A percentile compares a stretch with the other conserved stretches of the same genome.
These are phyloP conservation scores for Rhodosporidiobolus odoratus DNA, from an alignment of 768 basidiomycete species.

Conservation along the genomic window DNA sequence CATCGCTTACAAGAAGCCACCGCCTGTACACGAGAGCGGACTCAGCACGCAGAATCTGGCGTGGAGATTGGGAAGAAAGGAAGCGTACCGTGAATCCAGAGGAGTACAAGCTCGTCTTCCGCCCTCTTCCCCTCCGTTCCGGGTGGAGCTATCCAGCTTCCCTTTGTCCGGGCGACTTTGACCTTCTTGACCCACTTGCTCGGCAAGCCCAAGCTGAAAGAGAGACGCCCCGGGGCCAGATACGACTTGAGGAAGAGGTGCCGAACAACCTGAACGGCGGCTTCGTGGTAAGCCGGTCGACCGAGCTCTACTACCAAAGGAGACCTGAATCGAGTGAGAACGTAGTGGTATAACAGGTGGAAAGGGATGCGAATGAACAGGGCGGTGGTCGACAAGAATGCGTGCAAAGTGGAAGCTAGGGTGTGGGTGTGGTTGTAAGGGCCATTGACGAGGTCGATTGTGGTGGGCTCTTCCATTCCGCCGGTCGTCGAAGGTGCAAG, in stretches of 20 bases:
- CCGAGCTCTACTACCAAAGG: constrained; percentile 4
- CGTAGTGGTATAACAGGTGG: constrained; percentile 20
- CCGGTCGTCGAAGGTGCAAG: no score
- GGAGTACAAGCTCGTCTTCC: constrained; percentile 20
- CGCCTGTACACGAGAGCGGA: neutral
- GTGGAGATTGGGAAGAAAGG: no score
- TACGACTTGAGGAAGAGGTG: neutral
- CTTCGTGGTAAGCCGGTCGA: neutral
- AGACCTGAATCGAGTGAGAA: constrained; percentile 7
- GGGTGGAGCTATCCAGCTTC: constrained; percentile 24
- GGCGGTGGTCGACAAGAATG: neutral
- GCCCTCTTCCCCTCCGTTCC: constrained; percentile 4
- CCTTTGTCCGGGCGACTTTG: constrained; percentile 10
- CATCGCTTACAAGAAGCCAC: neutral
- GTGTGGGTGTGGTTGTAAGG: neutral
- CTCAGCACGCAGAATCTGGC: neutral
- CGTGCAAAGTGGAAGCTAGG: neutral
- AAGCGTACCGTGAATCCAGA: constrained; percentile 21
- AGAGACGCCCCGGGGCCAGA: neutral
- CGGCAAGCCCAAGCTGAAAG: neutral
- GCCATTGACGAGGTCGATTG: neutral
- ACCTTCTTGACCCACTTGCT: constrained; percentile 8
- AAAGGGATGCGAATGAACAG: constrained; percentile 1
- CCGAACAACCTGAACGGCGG: neutral
- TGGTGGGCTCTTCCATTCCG: no score